A percentile compares a stretch with the other conserved stretches of the same genome.
Evolutionary conservation across 441 rosid species (phyloP).

Genomic region (Capsella rubella): DNA sequence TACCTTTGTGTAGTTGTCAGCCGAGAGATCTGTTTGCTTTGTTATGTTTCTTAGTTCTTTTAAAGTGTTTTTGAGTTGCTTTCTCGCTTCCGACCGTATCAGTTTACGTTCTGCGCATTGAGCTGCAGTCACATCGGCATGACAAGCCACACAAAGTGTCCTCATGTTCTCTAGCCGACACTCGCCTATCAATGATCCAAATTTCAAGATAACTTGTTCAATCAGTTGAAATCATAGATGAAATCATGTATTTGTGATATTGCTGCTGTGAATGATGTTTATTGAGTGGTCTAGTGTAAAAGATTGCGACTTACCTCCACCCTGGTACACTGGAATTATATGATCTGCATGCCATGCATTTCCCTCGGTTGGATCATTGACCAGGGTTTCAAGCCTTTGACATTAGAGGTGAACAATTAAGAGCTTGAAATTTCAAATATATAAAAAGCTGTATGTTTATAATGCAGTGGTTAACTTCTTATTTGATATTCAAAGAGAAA

Average conservation of each 20-base stretch:
- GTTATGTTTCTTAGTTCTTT: slow-evolving; percentile 48
- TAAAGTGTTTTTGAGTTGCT: slow-evolving; percentile 66
- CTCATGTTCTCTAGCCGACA: slow-evolving; percentile 96
- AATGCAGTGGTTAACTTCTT: background rate
- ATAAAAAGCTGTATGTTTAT: background rate
- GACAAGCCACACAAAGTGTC: slow-evolving; percentile 96
- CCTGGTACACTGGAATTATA: slow-evolving; percentile 84
- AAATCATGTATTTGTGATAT: slow-evolving; percentile 4
- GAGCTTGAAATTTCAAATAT: slow-evolving; percentile 9
- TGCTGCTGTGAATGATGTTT: slow-evolving; percentile 12
- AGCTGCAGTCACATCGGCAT: slow-evolving; percentile 80
- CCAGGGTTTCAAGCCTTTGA: slow-evolving; percentile 81
- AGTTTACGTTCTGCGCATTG: slow-evolving; percentile 73
- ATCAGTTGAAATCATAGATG: slow-evolving; percentile 14
- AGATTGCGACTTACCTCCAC: slow-evolving; percentile 71
- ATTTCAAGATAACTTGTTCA: slow-evolving; percentile 10
- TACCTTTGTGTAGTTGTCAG: slow-evolving; percentile 54
- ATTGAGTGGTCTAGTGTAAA: slow-evolving; percentile 10
- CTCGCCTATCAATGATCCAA: slow-evolving; percentile 64
- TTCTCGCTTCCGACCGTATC: slow-evolving; percentile 65
- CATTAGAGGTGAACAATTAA: slow-evolving; percentile 31
- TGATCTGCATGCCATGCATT: slow-evolving; percentile 99
- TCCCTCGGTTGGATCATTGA: slow-evolving; percentile 81
- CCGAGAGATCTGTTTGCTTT: slow-evolving; percentile 30
- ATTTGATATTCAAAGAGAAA: slow-evolving; percentile 16